Evolutionary conservation across 257 asterid genomes (phyloP).

Genomic region (Pogostemon cablin): DNA sequence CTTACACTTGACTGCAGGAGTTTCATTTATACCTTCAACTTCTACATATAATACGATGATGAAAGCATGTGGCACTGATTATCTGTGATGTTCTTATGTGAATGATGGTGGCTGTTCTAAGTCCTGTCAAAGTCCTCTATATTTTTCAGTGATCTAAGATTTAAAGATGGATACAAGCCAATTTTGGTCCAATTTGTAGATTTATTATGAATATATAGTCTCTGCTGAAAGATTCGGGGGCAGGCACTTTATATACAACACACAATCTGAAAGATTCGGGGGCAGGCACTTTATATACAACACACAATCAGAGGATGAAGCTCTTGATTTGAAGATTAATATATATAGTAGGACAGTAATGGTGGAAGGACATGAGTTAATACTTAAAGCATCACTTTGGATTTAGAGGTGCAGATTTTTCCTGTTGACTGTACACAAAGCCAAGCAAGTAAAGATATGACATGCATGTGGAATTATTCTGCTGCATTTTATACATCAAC

Average conservation of each 20-base stretch:
- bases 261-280: conserved; percentile 1
- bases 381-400: conserved; percentile 17
- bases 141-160: conserved; percentile 22
- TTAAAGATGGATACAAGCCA: conserved; percentile 23
- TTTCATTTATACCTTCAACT: conserved; percentile 77
- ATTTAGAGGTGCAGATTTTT: conserved; percentile 11
- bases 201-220: background rate
- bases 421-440: conserved; percentile 11
- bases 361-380: conserved; percentile 5
- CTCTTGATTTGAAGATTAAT: conserved; percentile 5
- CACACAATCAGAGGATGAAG: background rate
- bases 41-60: conserved; percentile 86
- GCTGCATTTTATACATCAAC: conserved; percentile 10
- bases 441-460: conserved; percentile 6
- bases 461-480: background rate
- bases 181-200: background rate
- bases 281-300: background rate
- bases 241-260: background rate
- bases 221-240: background rate
- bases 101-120: conserved; percentile 29
- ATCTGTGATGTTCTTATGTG: conserved; percentile 29
- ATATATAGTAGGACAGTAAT: background rate
- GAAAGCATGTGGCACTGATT: conserved; percentile 94
- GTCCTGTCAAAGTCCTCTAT: conserved; percentile 20
- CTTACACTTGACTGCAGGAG: conserved; percentile 43